These are phyloP conservation scores for Yarrowia galli DNA, from an alignment of 1,139 yeast genomes.

Conservation along the genomic window DNA sequence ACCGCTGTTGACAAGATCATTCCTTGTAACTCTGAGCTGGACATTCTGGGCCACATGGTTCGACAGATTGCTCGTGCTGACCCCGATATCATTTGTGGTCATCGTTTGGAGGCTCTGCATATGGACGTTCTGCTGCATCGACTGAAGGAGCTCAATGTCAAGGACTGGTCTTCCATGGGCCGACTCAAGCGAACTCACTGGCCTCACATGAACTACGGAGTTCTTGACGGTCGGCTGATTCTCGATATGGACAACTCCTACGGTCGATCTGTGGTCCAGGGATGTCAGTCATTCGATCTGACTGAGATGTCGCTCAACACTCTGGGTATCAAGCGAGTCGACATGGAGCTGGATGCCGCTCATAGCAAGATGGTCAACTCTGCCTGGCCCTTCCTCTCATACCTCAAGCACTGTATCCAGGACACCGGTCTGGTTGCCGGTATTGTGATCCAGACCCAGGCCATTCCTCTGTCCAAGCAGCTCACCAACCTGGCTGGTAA, in stretches of 20 bases:
- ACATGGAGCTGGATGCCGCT: constrained; percentile 73
- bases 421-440: constrained; percentile 74
- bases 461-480: constrained; percentile 87
- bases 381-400: constrained; percentile 69
- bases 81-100: constrained; percentile 93
- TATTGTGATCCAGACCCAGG: constrained; percentile 81
- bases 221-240: constrained; percentile 83
- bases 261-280: constrained; percentile 90
- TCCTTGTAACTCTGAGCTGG: constrained; percentile 66
- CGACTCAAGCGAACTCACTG: constrained; percentile 72
- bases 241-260: constrained; percentile 95
- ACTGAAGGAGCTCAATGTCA: constrained; percentile 72
- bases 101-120: constrained; percentile 78
- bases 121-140: constrained; percentile 84
- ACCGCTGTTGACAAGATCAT: constrained; percentile 43
- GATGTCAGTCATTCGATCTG: constrained; percentile 96
- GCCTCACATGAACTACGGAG: constrained; percentile 72
- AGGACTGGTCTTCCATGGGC: constrained; percentile 85
- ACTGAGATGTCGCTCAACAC: constrained; percentile 87
- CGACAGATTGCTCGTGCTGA: constrained; percentile 57
- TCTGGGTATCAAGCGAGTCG: constrained; percentile 68
- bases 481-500: constrained; percentile 95
- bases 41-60: constrained; percentile 59
- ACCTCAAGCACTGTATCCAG: constrained; percentile 70
- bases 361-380: constrained; percentile 63